These are phyloP conservation scores for Geranium brycei DNA, from an alignment of 345 rosid genomes.

Conservation along the genomic window DNA sequence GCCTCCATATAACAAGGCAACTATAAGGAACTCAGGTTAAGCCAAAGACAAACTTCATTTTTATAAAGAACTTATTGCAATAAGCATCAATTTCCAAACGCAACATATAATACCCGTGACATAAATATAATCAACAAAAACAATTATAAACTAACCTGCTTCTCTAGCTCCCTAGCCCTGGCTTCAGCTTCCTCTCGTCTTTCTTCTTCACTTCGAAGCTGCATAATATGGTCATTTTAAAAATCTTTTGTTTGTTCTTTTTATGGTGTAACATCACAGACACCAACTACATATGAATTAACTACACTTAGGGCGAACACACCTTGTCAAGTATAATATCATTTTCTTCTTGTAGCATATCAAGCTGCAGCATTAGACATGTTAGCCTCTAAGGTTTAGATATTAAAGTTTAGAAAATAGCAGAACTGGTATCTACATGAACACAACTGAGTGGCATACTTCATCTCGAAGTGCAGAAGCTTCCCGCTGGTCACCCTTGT, in stretches of 20 bases:
- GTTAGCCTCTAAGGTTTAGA: slow-evolving; percentile 16
- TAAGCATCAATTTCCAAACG: background rate
- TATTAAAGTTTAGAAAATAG: slow-evolving; percentile 21
- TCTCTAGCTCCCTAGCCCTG: slow-evolving; percentile 90
- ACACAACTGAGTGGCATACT: slow-evolving; percentile 31
- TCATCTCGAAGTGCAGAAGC: slow-evolving; percentile 97
- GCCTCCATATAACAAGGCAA: too few relatives aligned
- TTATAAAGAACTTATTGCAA: too few relatives aligned
- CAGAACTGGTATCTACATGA: slow-evolving; percentile 5
- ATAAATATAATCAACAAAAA: too few relatives aligned
- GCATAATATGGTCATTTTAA: slow-evolving; percentile 13
- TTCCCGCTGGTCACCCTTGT: slow-evolving; percentile 66
- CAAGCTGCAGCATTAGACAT: slow-evolving; percentile 42
- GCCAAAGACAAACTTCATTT: too few relatives aligned
- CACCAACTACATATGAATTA: slow-evolving; percentile 7
- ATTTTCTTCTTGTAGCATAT: slow-evolving; percentile 22
- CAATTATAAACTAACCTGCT: slow-evolving; percentile 44
- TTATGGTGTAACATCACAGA: slow-evolving; percentile 1
- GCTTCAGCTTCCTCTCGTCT: slow-evolving; percentile 81
- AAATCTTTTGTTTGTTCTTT: too few relatives aligned
- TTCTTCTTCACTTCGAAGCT: slow-evolving; percentile 77
- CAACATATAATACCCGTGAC: background rate
- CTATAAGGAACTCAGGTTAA: too few relatives aligned
- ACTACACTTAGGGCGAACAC: background rate
- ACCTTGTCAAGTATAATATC: slow-evolving; percentile 19